These are phyloP conservation scores for Aspergillus brasiliensis DNA, from an alignment of 2,329 filamentous ascomycete genomes.

Conservation along the genomic window DNA sequence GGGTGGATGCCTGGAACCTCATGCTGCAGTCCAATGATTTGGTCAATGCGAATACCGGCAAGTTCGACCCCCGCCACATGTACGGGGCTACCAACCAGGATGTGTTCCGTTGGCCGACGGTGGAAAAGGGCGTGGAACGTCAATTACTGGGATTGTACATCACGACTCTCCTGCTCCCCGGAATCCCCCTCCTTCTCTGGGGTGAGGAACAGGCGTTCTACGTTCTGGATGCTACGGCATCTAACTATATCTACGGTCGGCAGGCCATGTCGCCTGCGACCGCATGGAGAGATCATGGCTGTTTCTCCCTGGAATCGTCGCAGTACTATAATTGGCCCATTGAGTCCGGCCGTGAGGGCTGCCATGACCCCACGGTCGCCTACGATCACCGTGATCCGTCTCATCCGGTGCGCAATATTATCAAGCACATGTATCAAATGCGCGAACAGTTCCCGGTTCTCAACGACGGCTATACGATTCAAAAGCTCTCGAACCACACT, in stretches of 20 bases:
- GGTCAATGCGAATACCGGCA: constrained; percentile 59
- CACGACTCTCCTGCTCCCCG: constrained; percentile 60
- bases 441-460: constrained; percentile 58
- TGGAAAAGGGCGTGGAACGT: constrained; percentile 58
- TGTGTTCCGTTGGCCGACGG: constrained; percentile 63
- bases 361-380: constrained; percentile 57
- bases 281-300: constrained; percentile 66
- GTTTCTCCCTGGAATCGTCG: constrained; percentile 57
- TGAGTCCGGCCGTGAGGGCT: constrained; percentile 55
- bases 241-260: constrained; percentile 65
- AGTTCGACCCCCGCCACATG: constrained; percentile 65
- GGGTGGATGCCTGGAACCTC: constrained; percentile 56
- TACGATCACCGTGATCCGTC: constrained; percentile 64
- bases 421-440: constrained; percentile 63
- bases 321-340: constrained; percentile 62
- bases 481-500: constrained; percentile 59
- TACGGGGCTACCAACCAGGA: constrained; percentile 66
- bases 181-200: constrained; percentile 62
- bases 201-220: constrained; percentile 68
- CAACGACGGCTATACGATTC: constrained; percentile 60
- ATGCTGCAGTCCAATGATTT: constrained; percentile 61
- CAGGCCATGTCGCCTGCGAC: constrained; percentile 61
- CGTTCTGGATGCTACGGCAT: constrained; percentile 62
- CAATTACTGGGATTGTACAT: constrained; percentile 60
- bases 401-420: constrained; percentile 60